Evolutionary conservation across 2,329 filamentous ascomycete species (phyloP), one percentile per base, ranked within the genome.

Genomic region (Aureobasidium subglaciale): DNA sequence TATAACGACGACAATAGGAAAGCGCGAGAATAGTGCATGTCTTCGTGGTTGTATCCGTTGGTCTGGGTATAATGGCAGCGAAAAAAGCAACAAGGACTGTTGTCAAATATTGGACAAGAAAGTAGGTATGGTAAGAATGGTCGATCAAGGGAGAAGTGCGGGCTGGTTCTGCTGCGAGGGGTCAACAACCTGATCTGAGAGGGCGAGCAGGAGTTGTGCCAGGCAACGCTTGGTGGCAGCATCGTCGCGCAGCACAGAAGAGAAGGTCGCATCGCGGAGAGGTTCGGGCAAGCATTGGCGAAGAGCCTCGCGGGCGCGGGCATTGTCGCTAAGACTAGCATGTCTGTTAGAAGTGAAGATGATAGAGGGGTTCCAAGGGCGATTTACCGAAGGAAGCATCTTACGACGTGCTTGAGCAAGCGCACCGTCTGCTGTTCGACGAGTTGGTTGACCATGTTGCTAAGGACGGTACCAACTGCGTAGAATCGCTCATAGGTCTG

Each of bases 401-500:
- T 81, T 30, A 99, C 93, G 56, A 99, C 93, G 69, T 99, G 93
- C 80, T 99, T 99, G 22, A 99, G 82, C 43, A 99, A 79, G 52
- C 93, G 82, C 27, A 95, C 93, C 1, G 93, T 99, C 74, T 99
- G 93, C 68, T 96, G 92, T 72, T 99, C 93, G 35, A 97, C 93
- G 34, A 99, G 81, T 74, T 97, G 92, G 53, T 87, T 90, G 56
- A 99, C 93, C 93, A 99, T 99, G 69, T 97, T 99, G 75, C 90
- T 96, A 35, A 99, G 77, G 5, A 99, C 93, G 1, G 93, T 99
- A 5, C 93, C 93, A 5, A 99, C 93, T 7, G 93, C 93, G 64
- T 97, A 99, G 73, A 99, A 99, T 18, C 93, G 83, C 77, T 99
- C 93, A 66, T 99, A 99, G 0, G 93, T 99, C 61, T 95, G 92